Percentiles rank a stretch among this genome's conserved stretches.
These are phyloP conservation scores for Penicillium sp. DNA, from an alignment of 2,329 filamentous ascomycete species.

Conservation along the genomic window DNA sequence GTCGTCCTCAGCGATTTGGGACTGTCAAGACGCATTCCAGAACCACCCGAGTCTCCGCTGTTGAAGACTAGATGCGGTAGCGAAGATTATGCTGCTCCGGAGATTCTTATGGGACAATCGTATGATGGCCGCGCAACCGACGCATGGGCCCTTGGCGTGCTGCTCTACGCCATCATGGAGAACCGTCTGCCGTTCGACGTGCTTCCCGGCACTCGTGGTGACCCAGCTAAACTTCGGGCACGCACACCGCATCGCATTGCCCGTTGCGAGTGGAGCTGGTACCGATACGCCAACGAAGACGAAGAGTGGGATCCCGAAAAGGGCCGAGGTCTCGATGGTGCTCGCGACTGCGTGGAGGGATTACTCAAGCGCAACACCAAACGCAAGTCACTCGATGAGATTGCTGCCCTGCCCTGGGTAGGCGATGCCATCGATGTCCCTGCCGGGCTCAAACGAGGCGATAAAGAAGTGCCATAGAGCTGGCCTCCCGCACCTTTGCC, in stretches of 20 bases:
- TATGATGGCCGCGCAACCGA: constrained; percentile 92
- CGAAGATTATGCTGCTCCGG: constrained; percentile 94
- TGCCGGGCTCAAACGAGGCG: constrained; percentile 53
- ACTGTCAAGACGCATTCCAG: constrained; percentile 76
- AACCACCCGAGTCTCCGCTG: constrained; percentile 72
- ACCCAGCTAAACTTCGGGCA: constrained; percentile 72
- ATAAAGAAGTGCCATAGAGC: constrained; percentile 51
- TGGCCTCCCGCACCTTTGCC: constrained; percentile 20
- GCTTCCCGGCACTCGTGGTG: constrained; percentile 70
- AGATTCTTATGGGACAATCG: constrained; percentile 90
- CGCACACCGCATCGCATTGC: constrained; percentile 92
- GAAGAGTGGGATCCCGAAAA: constrained; percentile 78
- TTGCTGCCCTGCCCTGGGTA: constrained; percentile 75
- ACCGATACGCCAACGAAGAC: constrained; percentile 76
- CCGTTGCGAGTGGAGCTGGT: constrained; percentile 92
- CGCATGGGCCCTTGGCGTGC: constrained; percentile 90
- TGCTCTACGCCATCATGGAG: constrained; percentile 91
- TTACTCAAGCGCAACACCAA: constrained; percentile 78
- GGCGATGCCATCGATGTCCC: constrained; percentile 68
- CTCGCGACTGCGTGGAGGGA: constrained; percentile 77
- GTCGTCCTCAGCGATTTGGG: constrained; percentile 90
- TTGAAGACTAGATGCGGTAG: constrained; percentile 93
- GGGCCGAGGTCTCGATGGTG: constrained; percentile 67
- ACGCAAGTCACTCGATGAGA: constrained; percentile 71
- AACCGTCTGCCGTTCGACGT: constrained; percentile 92